Base-by-base conservation (phyloP, 129 eudicot species). In the Calendula officinalis region DNA sequence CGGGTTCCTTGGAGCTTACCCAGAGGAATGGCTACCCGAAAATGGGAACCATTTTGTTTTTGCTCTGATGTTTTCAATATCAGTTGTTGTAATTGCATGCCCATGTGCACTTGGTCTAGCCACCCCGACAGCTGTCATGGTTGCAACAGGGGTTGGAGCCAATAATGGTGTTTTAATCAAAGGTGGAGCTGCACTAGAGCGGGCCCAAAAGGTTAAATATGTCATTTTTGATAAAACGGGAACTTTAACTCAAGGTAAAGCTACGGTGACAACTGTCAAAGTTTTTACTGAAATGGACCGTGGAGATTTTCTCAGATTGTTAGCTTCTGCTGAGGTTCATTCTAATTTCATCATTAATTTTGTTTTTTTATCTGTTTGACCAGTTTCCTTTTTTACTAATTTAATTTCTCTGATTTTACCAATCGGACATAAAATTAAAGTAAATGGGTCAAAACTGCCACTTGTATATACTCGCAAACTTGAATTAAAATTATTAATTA, bases 81-180 rank as follows among this genome's bases (percentile, higher is more conserved):
- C 98, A 34, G 96, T 87, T 46, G 88, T 91, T 12, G 96, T 91
- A 57, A 87, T 91, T 71, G 96, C 98, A 39, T 91, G 98, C 45
- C 98, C 98, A 16, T 91, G 98, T 66, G 98, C 98, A 71, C 90
- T 91, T 77, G 98, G 98, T 14, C 76, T 91, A 82, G 98, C 98
- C 61, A 91, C 98, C 53, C 98, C 96, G 36, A 91, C 98, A 0
- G 95, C 98, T 53, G 85, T 91, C 58, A 91, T 91, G 98, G 98
- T 91, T 60, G 95, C 96, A 37, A 91, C 98, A 5, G 95, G 96
- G 41, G 90, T 87, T 30, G 98, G 94, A 61, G 98, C 98, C 52
- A 81, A 83, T 61, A 87, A 87, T 52, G 96, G 98, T 17, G 98
- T 91, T 59, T 84, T 91, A 12, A 87, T 91, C 41, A 87, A 87